Evolutionary conservation across 2,329 filamentous ascomycete genomes (phyloP).

Genomic region (Rosellinia necatrix): DNA sequence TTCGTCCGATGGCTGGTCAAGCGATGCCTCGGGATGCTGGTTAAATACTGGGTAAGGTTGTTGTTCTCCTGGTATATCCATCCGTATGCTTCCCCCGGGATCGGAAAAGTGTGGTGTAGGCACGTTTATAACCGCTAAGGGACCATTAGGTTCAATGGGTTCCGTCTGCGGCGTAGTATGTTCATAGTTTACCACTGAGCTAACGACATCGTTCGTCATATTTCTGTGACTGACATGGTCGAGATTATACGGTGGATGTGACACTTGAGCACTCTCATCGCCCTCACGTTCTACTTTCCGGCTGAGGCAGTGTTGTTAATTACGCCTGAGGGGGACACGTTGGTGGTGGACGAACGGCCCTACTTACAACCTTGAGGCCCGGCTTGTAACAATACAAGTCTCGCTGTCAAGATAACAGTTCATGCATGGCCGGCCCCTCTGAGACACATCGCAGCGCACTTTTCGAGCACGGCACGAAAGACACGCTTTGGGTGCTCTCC

Average conservation of each 20-base stretch:
- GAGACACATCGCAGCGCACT: slow-evolving; percentile 56
- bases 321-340: neutral
- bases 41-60: slow-evolving; percentile 19
- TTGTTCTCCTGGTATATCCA: slow-evolving; percentile 20
- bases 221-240: slow-evolving; percentile 34
- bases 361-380: slow-evolving; percentile 47
- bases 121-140: slow-evolving; percentile 18
- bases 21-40: slow-evolving; percentile 20
- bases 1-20: slow-evolving; percentile 27
- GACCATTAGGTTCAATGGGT: slow-evolving; percentile 22
- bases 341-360: neutral
- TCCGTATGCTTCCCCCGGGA: slow-evolving; percentile 11
- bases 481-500: slow-evolving; percentile 56
- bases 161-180: slow-evolving; percentile 27
- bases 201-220: slow-evolving; percentile 38
- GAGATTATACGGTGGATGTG: slow-evolving; percentile 39
- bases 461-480: slow-evolving; percentile 57
- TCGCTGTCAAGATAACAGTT: slow-evolving; percentile 58
- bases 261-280: slow-evolving; percentile 36
- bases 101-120: slow-evolving; percentile 21
- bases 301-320: slow-evolving; percentile 30
- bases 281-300: slow-evolving; percentile 39
- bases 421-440: slow-evolving; percentile 55
- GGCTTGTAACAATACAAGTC: slow-evolving; percentile 47
- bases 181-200: slow-evolving; percentile 37